Evolutionary conservation across 2,329 filamentous ascomycete genomes (phyloP), one percentile per base, ranked within the genome.

Genomic region (Curvularia spicifera): DNA sequence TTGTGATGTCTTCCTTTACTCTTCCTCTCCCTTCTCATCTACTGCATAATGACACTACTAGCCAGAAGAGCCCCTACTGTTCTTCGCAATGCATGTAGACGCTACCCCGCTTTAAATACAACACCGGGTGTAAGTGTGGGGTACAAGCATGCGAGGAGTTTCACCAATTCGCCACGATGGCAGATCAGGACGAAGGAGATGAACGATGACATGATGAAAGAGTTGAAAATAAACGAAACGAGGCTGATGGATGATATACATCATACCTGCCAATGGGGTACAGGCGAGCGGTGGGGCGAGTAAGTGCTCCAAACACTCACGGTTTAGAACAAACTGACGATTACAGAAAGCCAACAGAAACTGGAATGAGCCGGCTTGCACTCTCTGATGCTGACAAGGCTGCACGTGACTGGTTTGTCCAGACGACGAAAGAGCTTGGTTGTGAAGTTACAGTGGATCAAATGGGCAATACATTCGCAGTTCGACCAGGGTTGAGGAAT

Each of bases 381-480:
- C 82, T 94, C 20, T 88, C 87, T 2, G 86, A 93, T 66, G 80
- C 86, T 1, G 91, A 94, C 72, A 90, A 88, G 70, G 76, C 84
- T 67, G 90, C 84, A 12, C 85, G 91, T 39, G 86, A 91, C 72
- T 95, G 91, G 91, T 93, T 95, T 63, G 82, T 87, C 0, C 74
- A 86, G 18, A 87, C 86, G 0, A 86, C 85, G 1, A 77, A 85
- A 66, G 79, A 78, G 0, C 78, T 93, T 0, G 89, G 88, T 9
- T 94, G 91, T 73, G 81, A 82, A 3, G 81, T 90, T 7, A 88
- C 83, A 0, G 76, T 91, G 1, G 91, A 95, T 71, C 80, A 85
- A 26, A 93, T 94, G 85, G 91, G 91, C 20, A 95, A 94, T 65
- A 90, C 89, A 60, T 95, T 94, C 71, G 89, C 90, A 0, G 81